Base-by-base conservation (phyloP, 495 filamentous ascomycete genomes). In the Lasiosphaeria miniovina region DNA sequence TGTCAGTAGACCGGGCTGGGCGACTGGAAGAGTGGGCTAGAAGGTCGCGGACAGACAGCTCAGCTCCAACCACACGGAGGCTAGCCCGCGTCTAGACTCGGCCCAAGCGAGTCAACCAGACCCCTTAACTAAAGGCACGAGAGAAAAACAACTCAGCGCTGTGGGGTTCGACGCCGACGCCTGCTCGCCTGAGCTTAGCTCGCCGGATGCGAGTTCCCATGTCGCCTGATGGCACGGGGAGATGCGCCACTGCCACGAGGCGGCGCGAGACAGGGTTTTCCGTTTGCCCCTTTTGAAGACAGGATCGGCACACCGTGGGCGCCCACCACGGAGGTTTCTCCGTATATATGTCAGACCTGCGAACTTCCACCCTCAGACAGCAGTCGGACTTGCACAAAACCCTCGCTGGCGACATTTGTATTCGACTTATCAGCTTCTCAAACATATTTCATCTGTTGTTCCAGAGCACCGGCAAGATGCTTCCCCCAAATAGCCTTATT, bases 401-500 rank as follows among this genome's bases (percentile, higher is more conserved):
- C 0, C 12, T 46, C 43, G 15, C 43, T 46, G 8, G 38, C 12
- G 38, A 24, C 24, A 24, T 2, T 24, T 2, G 24, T 24, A 24
- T 24, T 24, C 24, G 24, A 24, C 24, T 24, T 24, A 24, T 24
- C 24, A 24, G 24, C 24, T 24, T 24, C 24, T 1, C 24, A 24
- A 24, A 24, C 24, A 24, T 24, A 24, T 24, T 2, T 0, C 2
- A 24, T 24, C 24, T 43, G 9, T 52, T 31, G 4, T 31, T 24
- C 31, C 3, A 32, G 38, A 4, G 12, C 11, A 36, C 32, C 51
- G 17, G 34, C 15, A 55, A 36, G 14, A 57, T 57, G 54, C 17
- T 57, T 49, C 51, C 55, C 2, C 35, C 55, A 50, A 58, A 41
- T 15, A 56, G 55, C 43, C 58, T 68, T 55, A 62, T 83, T 49